Evolutionary conservation across 345 rosid genomes (phyloP).

Genomic region (Salix viminalis): DNA sequence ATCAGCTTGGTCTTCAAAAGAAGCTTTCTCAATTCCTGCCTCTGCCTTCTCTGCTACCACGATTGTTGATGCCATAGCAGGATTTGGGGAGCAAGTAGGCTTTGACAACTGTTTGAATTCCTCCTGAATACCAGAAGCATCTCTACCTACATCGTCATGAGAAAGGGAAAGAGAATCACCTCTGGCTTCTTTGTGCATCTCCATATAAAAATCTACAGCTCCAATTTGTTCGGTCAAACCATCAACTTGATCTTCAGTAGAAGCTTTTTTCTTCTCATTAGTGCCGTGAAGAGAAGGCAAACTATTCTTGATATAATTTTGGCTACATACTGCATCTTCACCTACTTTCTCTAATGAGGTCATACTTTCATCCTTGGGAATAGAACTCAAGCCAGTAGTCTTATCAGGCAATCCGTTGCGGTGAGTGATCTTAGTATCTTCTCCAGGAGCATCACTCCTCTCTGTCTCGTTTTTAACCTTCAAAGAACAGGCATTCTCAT

Average conservation of each 20-base stretch:
- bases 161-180: not conserved
- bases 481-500: not conserved
- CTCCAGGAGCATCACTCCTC: not conserved
- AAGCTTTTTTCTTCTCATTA: conserved; percentile 19
- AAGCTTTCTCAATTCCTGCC: conserved; percentile 8
- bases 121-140: not conserved
- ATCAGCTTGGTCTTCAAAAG: conserved; percentile 20
- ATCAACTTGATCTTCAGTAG: conserved; percentile 21
- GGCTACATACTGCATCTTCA: conserved; percentile 1
- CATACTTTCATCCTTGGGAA: conserved; percentile 11
- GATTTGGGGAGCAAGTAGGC: not conserved
- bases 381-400: conserved; percentile 6
- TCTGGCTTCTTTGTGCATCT: conserved; percentile 10
- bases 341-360: conserved; percentile 9
- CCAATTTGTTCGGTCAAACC: conserved; percentile 16
- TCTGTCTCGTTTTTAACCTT: conserved; percentile 4
- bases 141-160: not conserved
- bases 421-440: conserved; percentile 5
- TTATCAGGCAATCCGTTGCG: conserved; percentile 7
- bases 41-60: not conserved
- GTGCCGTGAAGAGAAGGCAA: not conserved
- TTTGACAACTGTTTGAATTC: conserved; percentile 12
- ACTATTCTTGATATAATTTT: conserved; percentile 1
- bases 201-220: conserved; percentile 10
- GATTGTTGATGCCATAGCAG: not conserved